Base-by-base conservation (phyloP, 257 asterid species). In the Solanum arcanum region DNA sequence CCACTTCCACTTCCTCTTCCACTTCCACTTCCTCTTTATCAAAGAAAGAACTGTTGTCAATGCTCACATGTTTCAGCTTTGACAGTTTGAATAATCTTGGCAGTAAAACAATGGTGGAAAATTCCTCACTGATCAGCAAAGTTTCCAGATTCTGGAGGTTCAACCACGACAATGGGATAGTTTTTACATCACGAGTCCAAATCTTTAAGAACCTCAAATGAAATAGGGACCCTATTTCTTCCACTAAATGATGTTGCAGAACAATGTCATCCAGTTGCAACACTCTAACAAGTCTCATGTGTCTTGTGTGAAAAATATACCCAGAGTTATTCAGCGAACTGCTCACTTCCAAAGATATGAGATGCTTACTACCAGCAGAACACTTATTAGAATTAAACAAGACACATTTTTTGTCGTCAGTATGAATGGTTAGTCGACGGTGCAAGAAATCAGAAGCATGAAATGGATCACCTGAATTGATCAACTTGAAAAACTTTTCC, bases 201-300 rank as follows among this genome's bases (percentile, higher is more conserved):
- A 85, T 42, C 16, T 59, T 37, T 78, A 88, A 44, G 35, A 66
- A 84, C n/a, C 72, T 88, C 33, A 88, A 60, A 59, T 41, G 62
- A 41, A 25, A 56, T 35, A 83, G 84, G 27, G 9, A 7, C 7
- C 39, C 68, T 14, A 84, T 39, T 46, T 84, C 89, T 5, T 37
- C 72, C 0, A 10, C 21, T 60, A 46, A 49, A 47, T 68, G 29
- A 20, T 46, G 44, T 18, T 9, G 39, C 1, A 70, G 20, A 62
- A 27, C 0, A 46, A 23, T 29, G 31, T 72, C 2, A 13, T 41
- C 69, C 84, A 89, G 39, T 74, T 91, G 87, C 82, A 88, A 41
- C 73, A 88, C 89, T 81, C 88, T 52, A 10, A 90, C 31, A 52
- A 70, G 89, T 80, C 86, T 76, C 47, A 84, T 27, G 12, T 83